These are phyloP conservation scores for Fraxinus cuspidata DNA, from an alignment of 257 asterid genomes.

Conservation along the genomic window DNA sequence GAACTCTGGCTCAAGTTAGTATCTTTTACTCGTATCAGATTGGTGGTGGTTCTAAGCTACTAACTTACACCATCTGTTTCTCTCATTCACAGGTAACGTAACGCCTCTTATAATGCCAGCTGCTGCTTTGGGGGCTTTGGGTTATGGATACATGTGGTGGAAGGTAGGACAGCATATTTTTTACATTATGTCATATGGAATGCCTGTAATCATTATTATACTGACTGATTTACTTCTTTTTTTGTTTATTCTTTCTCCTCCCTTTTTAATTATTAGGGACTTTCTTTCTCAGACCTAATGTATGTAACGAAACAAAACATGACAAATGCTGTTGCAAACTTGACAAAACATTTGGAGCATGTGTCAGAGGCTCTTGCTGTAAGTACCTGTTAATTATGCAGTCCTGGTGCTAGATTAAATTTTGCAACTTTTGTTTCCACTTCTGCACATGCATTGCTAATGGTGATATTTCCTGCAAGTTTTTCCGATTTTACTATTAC, in stretches of 20 bases:
- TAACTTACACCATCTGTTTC: constrained; percentile 13
- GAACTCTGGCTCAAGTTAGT: constrained; percentile 51
- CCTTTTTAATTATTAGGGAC: constrained; percentile 53
- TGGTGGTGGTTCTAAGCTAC: constrained; percentile 6
- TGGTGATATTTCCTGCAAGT: background rate
- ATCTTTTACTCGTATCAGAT: constrained; percentile 21
- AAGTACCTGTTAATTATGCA: constrained; percentile 27
- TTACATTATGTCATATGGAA: constrained; percentile 10
- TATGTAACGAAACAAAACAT: constrained; percentile 79
- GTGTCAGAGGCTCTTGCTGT: constrained; percentile 91
- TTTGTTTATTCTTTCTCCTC: background rate
- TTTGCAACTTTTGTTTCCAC: background rate
- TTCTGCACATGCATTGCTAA: background rate
- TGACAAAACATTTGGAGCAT: constrained; percentile 81
- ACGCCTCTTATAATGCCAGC: constrained; percentile 62
- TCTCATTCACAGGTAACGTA: constrained; percentile 48
- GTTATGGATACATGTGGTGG: constrained; percentile 99
- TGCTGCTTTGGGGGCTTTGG: constrained; percentile 79
- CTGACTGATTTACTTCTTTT: constrained; percentile 8
- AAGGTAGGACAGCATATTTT: constrained; percentile 53
- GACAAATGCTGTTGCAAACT: constrained; percentile 82
- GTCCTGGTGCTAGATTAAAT: background rate
- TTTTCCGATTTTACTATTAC: constrained; percentile 1
- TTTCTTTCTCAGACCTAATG: constrained; percentile 88
- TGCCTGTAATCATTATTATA: background rate